Base-by-base conservation (phyloP, 2,329 filamentous ascomycete species). In the Tricladium varicosporioides region DNA sequence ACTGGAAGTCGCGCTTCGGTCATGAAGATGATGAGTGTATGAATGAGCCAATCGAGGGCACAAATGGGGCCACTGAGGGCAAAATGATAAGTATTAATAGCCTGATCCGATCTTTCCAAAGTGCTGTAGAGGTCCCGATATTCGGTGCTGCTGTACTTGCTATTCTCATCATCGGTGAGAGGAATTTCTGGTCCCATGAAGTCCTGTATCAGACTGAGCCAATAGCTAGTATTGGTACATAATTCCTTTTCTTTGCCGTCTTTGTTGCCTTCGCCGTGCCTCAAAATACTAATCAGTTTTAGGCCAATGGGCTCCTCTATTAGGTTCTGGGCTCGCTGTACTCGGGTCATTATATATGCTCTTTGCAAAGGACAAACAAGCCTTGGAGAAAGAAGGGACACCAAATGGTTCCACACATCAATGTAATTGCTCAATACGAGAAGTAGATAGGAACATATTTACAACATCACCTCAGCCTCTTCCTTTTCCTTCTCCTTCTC, bases 231-330 rank as follows among this genome's bases (percentile, higher is more conserved):
- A 76, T 88, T 49, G 84, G 83, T 83, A 70, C 62, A 77, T 71
- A 4, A 14, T 49, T 14, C n/a, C 14, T 49, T 19, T 49, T n/a
- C n/a, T n/a, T n/a, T n/a, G n/a, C n/a, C n/a, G n/a, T n/a, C n/a
- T n/a, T n/a, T n/a, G n/a, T n/a, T n/a, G n/a, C n/a, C n/a, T n/a
- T n/a, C n/a, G n/a, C n/a, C n/a, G n/a, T n/a, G n/a, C n/a, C n/a
- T n/a, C n/a, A n/a, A n/a, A n/a, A n/a, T n/a, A n/a, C n/a, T n/a
- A n/a, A n/a, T n/a, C n/a, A n/a, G n/a, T 43, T 33, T 2, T 53
- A 80, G 78, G 81, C 36, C 82, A 86, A 71, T 86, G 83, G 83
- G 78, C 77, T 13, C 81, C 82, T 0, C 79, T 86, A 8, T 80
- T 80, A 18, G 84, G 81, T 45, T 84, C 84, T 1, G 76, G 70